A percentile compares a stretch with the other conserved stretches of the same genome.
Conservation (phyloP, 257 asterid genomes). For the Eustoma russellianum region DNA sequence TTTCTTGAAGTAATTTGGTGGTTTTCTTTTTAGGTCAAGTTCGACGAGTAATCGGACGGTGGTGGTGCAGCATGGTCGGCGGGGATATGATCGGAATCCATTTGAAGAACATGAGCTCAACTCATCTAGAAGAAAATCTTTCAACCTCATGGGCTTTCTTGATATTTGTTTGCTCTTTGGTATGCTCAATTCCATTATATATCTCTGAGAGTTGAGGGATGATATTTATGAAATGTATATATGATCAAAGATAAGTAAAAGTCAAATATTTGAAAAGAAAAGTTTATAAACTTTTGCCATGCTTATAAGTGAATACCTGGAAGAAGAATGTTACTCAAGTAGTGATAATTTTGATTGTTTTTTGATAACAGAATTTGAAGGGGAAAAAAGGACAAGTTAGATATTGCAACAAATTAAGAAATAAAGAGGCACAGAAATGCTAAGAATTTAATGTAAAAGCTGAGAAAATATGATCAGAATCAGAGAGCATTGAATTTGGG, state of each 20-base stretch:
- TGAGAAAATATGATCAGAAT: conserved; percentile 3
- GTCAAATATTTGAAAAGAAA: background rate
- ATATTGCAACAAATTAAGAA: background rate
- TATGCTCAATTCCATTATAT: conserved; percentile 16
- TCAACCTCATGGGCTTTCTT: conserved; percentile 25
- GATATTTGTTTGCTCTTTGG: conserved; percentile 10
- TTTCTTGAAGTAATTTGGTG: conserved; percentile 10
- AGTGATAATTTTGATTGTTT: no score
- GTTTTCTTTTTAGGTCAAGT: conserved; percentile 21
- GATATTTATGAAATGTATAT: background rate
- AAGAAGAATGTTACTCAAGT: no score
- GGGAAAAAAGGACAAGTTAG: no score
- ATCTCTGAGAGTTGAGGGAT: no score
- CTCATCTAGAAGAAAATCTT: conserved; percentile 40
- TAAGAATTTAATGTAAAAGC: conserved; percentile 4
- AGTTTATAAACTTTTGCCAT: no score
- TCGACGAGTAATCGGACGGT: conserved; percentile 33
- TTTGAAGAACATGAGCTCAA: conserved; percentile 41
- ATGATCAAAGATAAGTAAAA: background rate
- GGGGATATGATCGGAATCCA: conserved; percentile 38
- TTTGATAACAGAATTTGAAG: no score
- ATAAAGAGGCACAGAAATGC: conserved; percentile 8
- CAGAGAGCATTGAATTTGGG: conserved; percentile 11
- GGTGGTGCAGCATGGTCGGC: conserved; percentile 31
- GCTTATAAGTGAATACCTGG: no score